Conservation (phyloP, 176 grass and related monocot species). For the Rhipidocladum racemiflorum region DNA sequence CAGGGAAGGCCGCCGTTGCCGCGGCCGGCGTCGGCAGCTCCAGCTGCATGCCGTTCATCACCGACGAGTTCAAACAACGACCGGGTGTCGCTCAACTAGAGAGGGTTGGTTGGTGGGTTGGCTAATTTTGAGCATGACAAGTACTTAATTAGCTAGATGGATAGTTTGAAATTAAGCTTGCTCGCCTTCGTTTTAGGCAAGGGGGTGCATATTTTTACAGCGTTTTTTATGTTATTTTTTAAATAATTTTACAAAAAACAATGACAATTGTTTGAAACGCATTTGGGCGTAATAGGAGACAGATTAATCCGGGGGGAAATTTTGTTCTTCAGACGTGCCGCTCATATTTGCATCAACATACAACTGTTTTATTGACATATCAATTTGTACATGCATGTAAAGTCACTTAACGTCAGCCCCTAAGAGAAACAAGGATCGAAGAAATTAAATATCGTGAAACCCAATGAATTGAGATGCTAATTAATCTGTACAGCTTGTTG, state of each 20-base stretch:
- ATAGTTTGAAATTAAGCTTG: not conserved
- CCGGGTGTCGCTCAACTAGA: not conserved
- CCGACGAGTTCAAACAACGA: conserved; percentile 46
- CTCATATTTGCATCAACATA: not conserved
- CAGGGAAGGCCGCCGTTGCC: not conserved
- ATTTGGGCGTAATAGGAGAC: not conserved
- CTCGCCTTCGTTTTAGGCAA: conserved; percentile 15
- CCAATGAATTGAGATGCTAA: conserved; percentile 15
- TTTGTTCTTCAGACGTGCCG: too few relatives aligned
- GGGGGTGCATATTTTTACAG: conserved; percentile 20
- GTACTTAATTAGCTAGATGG: not conserved
- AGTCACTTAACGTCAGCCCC: not conserved
- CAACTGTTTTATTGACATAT: not conserved
- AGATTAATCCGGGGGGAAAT: too few relatives aligned
- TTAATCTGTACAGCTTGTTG: conserved; percentile 38
- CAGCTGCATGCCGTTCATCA: conserved; percentile 84
- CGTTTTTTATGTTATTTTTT: conserved; percentile 28
- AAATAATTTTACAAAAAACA: too few relatives aligned
- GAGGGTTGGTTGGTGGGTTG: too few relatives aligned
- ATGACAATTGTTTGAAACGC: too few relatives aligned
- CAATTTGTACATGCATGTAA: conserved; percentile 18
- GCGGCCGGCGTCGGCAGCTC: conserved; percentile 31
- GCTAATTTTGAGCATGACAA: conserved; percentile 15
- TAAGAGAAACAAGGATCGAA: conserved; percentile 22
- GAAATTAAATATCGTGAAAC: not conserved